Base-by-base conservation (phyloP, 768 basidiomycete genomes). In the Scleroderma citrinum region DNA sequence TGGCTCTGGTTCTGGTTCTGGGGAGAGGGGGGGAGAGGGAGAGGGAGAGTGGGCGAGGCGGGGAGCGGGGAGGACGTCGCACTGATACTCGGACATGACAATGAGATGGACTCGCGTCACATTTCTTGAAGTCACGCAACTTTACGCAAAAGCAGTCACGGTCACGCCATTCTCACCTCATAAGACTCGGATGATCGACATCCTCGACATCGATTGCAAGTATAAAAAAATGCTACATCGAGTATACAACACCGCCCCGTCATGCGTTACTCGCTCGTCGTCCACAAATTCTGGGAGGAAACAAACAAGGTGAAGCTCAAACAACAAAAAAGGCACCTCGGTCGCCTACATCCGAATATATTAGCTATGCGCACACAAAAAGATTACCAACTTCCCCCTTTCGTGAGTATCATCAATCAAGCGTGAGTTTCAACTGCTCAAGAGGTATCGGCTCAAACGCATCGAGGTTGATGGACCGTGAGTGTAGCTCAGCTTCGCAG, bases 361-460 rank as follows among this genome's bases (percentile, higher is more conserved):
- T 65, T 66, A 64, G 40, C 59, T 58, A 67, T 65, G 64, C 63
- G 59, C 64, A 61, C 59, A 62, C 44, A 61, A 55, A 29, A 63
- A 68, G 61, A 66, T n/a, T 64, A 64, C 55, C 53, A 44, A 6
- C n/a, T n/a, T n/a, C 51, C 26, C 20, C 49, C 26, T 59, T 64
- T 17, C 51, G 46, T 53, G 56, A 48, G 37, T 26, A 61, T 59
- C 63, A 67, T 86, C 76, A 92, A 70, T 97, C 93, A 72, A 97
- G 79, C 69, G 86, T 83, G 71, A 97, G 92, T 76, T 85, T 84
- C 73, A 97, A 72, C 70, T 96, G 85, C 67, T 98, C 94, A 69
- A 93, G 75, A 69, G 95, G 93, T 86, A 97, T 95, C 69, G 96
- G 96, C 69, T 86, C 87, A 75, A 97, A 98, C 56, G 80, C 82